phyloP scores from a whole-genome alignment of 106 monocot genomes.

The Hemerocallis citrina region DNA sequence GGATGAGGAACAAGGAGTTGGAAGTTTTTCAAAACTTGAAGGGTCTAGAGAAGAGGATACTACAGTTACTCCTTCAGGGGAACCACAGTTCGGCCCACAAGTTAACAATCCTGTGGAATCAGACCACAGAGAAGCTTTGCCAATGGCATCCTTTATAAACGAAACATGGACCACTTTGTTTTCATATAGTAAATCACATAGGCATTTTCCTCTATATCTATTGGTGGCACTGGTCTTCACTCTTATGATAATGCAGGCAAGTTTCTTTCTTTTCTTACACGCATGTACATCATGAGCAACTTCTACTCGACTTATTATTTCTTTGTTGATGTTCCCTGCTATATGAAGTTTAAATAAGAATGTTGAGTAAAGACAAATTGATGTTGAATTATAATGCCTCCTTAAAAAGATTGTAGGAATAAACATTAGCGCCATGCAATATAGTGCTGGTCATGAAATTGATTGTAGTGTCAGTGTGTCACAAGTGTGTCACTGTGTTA shows the following conservation, averaged over 20 bases:
- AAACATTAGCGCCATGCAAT: no score
- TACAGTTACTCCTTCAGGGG: conserved; percentile 1
- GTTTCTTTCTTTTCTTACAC: background rate
- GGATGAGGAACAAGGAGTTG: conserved; percentile 9
- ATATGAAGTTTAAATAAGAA: no score
- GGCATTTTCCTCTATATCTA: conserved; percentile 25
- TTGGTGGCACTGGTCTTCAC: conserved; percentile 4
- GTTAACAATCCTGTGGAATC: background rate
- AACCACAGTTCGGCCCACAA: background rate
- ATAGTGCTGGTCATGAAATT: no score
- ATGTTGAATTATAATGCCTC: no score
- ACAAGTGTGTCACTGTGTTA: no score
- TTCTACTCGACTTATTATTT: no score
- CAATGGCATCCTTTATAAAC: conserved; percentile 15
- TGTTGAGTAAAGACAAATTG: no score
- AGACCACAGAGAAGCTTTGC: background rate
- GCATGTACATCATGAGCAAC: no score
- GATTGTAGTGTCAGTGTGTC: no score
- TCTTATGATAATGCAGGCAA: conserved; percentile 9
- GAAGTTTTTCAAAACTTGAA: background rate
- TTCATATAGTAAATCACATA: conserved; percentile 28
- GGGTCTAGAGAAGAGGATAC: background rate
- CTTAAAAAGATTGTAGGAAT: no score
- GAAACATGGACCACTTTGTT: conserved; percentile 29
- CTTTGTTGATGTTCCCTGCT: no score